Conservation (phyloP, 2,329 filamentous ascomycete genomes). For the Penicillium brevicompactum region DNA sequence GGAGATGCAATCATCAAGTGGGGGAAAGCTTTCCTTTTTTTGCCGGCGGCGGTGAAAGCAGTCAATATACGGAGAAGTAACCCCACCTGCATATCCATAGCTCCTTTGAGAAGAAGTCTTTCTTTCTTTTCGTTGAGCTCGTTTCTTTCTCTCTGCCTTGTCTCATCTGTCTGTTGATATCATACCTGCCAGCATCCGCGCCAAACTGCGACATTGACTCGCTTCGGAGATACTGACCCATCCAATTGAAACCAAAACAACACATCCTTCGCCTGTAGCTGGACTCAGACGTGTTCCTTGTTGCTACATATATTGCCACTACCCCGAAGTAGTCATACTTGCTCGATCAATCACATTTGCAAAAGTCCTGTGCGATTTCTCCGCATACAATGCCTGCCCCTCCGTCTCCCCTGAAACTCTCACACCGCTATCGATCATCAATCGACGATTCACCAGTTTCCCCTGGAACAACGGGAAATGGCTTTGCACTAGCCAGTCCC, state of each 20-base stretch:
- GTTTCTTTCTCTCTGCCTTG: constrained; percentile 2
- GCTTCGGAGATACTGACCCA: background rate
- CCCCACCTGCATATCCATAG: constrained; percentile 9
- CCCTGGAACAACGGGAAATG: constrained; percentile 33
- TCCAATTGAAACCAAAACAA: background rate
- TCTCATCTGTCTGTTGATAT: background rate
- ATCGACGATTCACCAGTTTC: constrained; percentile 41
- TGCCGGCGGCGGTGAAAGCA: constrained; percentile 16
- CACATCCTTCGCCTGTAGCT: constrained; percentile 3
- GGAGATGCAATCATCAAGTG: constrained; percentile 17
- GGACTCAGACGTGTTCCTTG: constrained; percentile 1
- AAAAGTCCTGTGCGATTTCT: constrained; percentile 2
- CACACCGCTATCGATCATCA: constrained; percentile 43
- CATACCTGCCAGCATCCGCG: background rate
- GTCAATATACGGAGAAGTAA: background rate
- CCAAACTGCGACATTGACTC: constrained; percentile 3
- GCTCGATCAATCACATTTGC: background rate
- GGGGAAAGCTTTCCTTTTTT: constrained; percentile 20
- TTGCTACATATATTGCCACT: background rate
- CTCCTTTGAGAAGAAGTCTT: constrained; percentile 8
- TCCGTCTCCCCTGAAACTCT: constrained; percentile 39
- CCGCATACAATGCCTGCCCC: constrained; percentile 30
- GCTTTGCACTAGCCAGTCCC: constrained; percentile 33
- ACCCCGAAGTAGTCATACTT: background rate
- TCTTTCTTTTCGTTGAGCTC: background rate